Evolutionary conservation across 345 rosid species (phyloP).

Genomic region (Erysimum cheiranthoides): DNA sequence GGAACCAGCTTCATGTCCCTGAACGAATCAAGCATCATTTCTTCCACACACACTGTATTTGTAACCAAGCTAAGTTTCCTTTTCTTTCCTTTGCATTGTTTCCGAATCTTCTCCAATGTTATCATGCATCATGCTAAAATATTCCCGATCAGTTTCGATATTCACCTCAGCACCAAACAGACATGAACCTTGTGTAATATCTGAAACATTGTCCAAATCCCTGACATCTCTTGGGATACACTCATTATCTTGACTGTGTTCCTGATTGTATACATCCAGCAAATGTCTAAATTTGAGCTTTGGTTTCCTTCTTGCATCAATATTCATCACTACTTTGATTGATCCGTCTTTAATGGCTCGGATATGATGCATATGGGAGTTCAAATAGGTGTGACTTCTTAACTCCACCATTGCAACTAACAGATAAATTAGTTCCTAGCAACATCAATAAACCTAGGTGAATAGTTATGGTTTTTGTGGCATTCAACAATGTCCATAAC

Average conservation of each 20-base stretch:
- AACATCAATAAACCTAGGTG: not conserved
- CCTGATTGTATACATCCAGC: constrained; percentile 50
- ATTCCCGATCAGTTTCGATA: constrained; percentile 34
- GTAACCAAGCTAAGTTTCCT: constrained; percentile 50
- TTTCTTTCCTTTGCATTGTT: constrained; percentile 61
- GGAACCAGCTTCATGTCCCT: constrained; percentile 4
- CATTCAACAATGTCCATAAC: too few species aligned
- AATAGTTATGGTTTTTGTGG: too few species aligned
- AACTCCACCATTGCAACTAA: constrained; percentile 56
- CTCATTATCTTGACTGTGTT: not conserved
- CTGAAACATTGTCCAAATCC: constrained; percentile 25
- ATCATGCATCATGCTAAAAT: constrained; percentile 58
- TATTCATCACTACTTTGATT: constrained; percentile 47
- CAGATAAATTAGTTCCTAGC: constrained; percentile 2
- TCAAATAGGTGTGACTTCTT: constrained; percentile 50
- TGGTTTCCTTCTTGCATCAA: constrained; percentile 49
- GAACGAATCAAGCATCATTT: constrained; percentile 22
- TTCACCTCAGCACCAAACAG: constrained; percentile 39
- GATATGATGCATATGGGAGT: constrained; percentile 52
- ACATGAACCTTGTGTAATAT: constrained; percentile 31
- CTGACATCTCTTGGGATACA: constrained; percentile 44
- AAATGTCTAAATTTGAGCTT: constrained; percentile 55
- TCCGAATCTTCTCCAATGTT: constrained; percentile 63
- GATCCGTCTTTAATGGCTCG: constrained; percentile 50
- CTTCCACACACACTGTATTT: constrained; percentile 32